Percentiles rank a stretch among this genome's conserved stretches.
Conservation (phyloP, 805 yeast species). For the Candida manassasensis region DNA sequence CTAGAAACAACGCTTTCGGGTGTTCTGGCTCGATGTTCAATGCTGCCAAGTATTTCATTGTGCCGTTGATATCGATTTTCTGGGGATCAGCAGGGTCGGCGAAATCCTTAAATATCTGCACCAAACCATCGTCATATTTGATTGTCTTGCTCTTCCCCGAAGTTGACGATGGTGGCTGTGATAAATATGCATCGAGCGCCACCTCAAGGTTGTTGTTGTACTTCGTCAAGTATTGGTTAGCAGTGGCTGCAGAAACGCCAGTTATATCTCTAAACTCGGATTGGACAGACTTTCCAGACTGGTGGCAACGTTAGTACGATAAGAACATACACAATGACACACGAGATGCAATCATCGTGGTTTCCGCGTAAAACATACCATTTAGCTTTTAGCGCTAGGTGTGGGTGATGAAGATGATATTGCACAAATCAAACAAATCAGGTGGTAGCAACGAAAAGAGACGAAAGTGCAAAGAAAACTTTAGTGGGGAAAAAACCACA, state of each 20-base stretch:
- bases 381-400: too few relatives aligned
- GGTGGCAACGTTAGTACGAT: too few relatives aligned
- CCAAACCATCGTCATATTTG: slow-evolving; percentile 16
- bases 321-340: too few relatives aligned
- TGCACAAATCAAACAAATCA: too few relatives aligned
- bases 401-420: too few relatives aligned
- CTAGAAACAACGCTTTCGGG: slow-evolving; percentile 61
- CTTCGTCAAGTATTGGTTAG: slow-evolving; percentile 31
- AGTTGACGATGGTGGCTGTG: not conserved
- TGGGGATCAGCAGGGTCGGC: slow-evolving; percentile 24
- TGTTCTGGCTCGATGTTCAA: slow-evolving; percentile 74
- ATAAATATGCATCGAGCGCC: slow-evolving; percentile 28
- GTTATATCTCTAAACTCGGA: slow-evolving; percentile 37
- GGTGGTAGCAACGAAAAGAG: too few relatives aligned
- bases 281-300: not conserved
- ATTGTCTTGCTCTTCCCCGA: not conserved
- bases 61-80: slow-evolving; percentile 72
- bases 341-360: too few relatives aligned
- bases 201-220: slow-evolving; percentile 24
- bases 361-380: too few relatives aligned
- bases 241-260: slow-evolving; percentile 28
- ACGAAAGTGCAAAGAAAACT: too few relatives aligned
- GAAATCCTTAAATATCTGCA: slow-evolving; percentile 30
- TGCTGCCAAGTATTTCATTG: slow-evolving; percentile 62
- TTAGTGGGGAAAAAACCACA: too few relatives aligned